These are phyloP conservation scores for Zygotorulaspora sp. DNA, from an alignment of 805 yeast genomes.

Conservation along the genomic window DNA sequence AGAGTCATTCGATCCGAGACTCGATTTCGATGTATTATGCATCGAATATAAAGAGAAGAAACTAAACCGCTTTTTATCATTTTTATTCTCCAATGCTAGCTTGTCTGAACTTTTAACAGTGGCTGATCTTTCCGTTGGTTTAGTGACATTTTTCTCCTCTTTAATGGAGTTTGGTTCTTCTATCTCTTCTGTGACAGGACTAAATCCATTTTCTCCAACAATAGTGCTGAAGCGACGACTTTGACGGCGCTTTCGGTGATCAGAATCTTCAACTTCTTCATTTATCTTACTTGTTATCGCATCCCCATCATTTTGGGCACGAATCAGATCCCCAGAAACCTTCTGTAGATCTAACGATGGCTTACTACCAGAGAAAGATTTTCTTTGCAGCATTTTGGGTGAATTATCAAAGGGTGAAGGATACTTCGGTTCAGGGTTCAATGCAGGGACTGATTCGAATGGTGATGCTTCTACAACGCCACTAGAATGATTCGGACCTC, in stretches of 20 bases:
- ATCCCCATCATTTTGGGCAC: constrained; percentile 25
- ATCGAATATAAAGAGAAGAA: constrained; percentile 37
- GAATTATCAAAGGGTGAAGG: constrained; percentile 16
- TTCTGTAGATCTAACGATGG: constrained; percentile 36
- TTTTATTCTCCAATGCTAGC: constrained; percentile 3
- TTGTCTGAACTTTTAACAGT: constrained; percentile 1
- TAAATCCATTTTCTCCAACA: constrained; percentile 13
- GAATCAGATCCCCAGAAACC: constrained; percentile 39
- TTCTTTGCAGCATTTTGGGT: constrained; percentile 22
- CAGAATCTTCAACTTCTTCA: constrained; percentile 20
- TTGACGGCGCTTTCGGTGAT: constrained; percentile 13
- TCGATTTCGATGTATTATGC: constrained; percentile 21
- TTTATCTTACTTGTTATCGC: constrained; percentile 20
- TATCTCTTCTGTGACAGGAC: constrained; percentile 15
- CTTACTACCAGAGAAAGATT: constrained; percentile 29
- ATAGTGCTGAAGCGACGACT: constrained; percentile 18
- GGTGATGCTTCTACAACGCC: constrained; percentile 13
- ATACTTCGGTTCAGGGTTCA: constrained; percentile 13
- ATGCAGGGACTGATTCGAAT: constrained; percentile 19
- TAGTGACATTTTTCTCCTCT: not conserved
- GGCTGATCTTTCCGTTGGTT: not conserved
- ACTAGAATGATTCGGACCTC: constrained; percentile 27
- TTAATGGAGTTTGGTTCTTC: constrained; percentile 3
- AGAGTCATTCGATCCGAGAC: constrained; percentile 12
- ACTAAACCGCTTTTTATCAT: constrained; percentile 38